These are phyloP conservation scores for Prunus mira DNA, from an alignment of 306 rosid genomes.

Conservation along the genomic window DNA sequence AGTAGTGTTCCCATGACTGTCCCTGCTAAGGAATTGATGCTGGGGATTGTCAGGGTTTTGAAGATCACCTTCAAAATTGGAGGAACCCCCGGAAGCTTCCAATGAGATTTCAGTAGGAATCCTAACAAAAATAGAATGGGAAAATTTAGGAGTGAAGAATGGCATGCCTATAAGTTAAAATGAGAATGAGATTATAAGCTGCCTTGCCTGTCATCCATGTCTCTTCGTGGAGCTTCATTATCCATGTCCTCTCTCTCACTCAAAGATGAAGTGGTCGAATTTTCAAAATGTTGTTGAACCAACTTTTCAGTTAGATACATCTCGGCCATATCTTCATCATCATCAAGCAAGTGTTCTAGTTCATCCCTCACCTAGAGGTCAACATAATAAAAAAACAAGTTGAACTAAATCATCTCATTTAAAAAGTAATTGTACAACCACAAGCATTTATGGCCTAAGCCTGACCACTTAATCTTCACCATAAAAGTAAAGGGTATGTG, in stretches of 20 bases:
- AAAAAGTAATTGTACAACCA: neutral
- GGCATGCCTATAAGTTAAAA: neutral
- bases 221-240: constrained; percentile 35
- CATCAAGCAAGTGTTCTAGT: constrained; percentile 90
- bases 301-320: constrained; percentile 90
- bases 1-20: constrained; percentile 58
- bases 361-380: constrained; percentile 75
- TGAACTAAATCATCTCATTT: neutral
- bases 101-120: constrained; percentile 50
- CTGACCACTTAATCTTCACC: neutral
- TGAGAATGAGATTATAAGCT: constrained; percentile 15
- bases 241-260: constrained; percentile 36
- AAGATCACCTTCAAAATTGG: constrained; percentile 35
- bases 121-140: constrained; percentile 31
- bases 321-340: constrained; percentile 98
- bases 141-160: neutral
- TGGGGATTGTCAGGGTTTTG: constrained; percentile 32
- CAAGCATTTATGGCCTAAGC: neutral
- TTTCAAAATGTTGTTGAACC: constrained; percentile 50
- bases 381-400: neutral
- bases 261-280: constrained; percentile 61
- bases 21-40: constrained; percentile 43
- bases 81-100: constrained; percentile 40
- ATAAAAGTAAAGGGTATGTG: neutral
- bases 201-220: constrained; percentile 55